Conservation (phyloP, 495 filamentous ascomycete species). For the Penicillium malachiteum region DNA sequence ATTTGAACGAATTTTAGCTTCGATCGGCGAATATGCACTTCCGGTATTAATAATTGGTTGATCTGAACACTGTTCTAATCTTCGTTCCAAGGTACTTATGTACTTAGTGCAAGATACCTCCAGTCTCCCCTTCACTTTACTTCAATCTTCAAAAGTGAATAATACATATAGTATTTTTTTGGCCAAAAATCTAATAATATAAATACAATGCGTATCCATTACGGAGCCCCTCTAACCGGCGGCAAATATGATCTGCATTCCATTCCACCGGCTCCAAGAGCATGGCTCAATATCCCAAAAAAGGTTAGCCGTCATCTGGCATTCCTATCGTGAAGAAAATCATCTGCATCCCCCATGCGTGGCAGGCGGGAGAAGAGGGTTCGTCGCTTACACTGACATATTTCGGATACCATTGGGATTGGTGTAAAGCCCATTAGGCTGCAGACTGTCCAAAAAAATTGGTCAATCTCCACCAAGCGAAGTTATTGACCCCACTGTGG, state of each 20-base stretch:
- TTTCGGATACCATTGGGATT: neutral
- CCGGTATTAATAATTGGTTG: neutral
- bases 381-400: neutral
- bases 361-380: constrained; percentile 1
- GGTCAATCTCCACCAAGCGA: constrained; percentile 11
- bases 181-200: neutral
- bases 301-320: neutral
- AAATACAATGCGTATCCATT: too few relatives aligned
- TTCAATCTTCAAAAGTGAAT: neutral
- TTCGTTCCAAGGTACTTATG: neutral
- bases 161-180: too few relatives aligned
- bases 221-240: neutral
- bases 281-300: neutral
- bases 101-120: too few relatives aligned
- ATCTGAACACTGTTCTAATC: neutral
- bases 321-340: constrained; percentile 11
- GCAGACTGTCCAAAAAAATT: neutral
- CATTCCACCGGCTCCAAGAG: constrained; percentile 1
- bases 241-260: constrained; percentile 2
- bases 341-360: constrained; percentile 11
- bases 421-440: constrained; percentile 6
- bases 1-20: neutral
- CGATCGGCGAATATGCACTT: neutral
- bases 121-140: neutral
- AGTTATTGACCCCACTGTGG: constrained; percentile 19